Percentiles rank a stretch among this genome's conserved stretches.
Conservation (phyloP, 306 rosid genomes). For the Vigna nakashimae region DNA sequence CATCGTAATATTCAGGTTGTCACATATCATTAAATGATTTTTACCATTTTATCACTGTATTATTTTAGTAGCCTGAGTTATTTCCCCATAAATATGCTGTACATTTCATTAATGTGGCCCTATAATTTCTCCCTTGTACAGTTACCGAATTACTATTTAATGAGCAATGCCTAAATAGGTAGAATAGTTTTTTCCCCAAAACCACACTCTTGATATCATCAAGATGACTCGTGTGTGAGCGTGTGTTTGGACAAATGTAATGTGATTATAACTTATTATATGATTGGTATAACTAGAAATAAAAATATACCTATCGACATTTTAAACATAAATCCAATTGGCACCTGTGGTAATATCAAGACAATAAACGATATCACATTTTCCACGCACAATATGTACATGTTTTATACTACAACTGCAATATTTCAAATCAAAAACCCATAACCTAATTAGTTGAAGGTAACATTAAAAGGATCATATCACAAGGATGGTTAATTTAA, state of each 20-base stretch:
- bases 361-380: neutral
- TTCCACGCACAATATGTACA: neutral
- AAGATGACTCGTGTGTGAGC: neutral
- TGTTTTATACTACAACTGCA: neutral
- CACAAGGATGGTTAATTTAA: conserved; percentile 10
- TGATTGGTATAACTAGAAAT: conserved; percentile 14
- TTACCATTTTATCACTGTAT: neutral
- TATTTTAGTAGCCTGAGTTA: neutral
- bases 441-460: conserved; percentile 28
- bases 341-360: conserved; percentile 12
- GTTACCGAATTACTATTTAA: conserved; percentile 19
- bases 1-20: neutral
- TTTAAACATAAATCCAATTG: conserved; percentile 8
- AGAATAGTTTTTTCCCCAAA: neutral
- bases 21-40: neutral
- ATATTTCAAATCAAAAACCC: conserved; percentile 1
- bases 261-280: neutral
- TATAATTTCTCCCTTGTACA: neutral
- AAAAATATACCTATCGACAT: conserved; percentile 8
- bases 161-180: neutral
- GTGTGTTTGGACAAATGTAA: neutral
- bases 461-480: conserved; percentile 18
- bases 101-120: neutral
- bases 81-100: neutral
- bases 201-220: neutral